Base-by-base conservation (phyloP, 768 basidiomycete species). In the Suillus spraguei region DNA sequence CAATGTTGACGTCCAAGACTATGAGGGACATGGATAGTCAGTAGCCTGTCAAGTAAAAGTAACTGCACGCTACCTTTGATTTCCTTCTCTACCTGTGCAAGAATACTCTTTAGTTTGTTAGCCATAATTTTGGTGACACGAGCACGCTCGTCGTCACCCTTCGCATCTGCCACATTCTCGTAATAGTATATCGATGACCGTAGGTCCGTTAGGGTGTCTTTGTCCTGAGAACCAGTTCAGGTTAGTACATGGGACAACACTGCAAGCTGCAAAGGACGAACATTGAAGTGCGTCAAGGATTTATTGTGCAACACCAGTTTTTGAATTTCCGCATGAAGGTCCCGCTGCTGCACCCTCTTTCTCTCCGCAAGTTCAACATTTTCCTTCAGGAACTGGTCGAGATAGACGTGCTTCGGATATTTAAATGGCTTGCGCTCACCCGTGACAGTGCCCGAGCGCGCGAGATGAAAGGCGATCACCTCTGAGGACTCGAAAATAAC, bases 321-420 rank as follows among this genome's bases (percentile, higher is more conserved):
- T 60, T 81, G 77, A 28, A 88, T 81, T 61, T 88, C 81, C 20
- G 76, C 78, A 8, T 77, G 64, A 60, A 88, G 79, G 33, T 80
- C 76, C 14, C 74, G 71, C 67, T 75, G 78, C 49, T 74, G 64
- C 47, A 11, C 63, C 38, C 78, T 67, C 67, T 79, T 81, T 53
- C 70, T 68, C 16, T 74, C 72, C 14, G 81, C 78, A 33, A 82
- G 67, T 9, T 80, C 79, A 5, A 84, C 67, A 47, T 90, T 91
- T 58, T 82, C 80, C 56, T 79, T 79, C 65, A 93, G 66, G 67
- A 92, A 94, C 59, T 87, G 85, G 70, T 94, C 92, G 53, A 94
- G 77, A 71, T 85, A 92, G 54, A 94, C 78, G 22, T 79, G 77
- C 66, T 83, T 84, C 2, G 92, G 91, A 67, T 83, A 94, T 16